Evolutionary conservation across 2,329 filamentous ascomycete species (phyloP), one percentile per base, ranked within the genome.

Genomic region (Botrytis cinerea): DNA sequence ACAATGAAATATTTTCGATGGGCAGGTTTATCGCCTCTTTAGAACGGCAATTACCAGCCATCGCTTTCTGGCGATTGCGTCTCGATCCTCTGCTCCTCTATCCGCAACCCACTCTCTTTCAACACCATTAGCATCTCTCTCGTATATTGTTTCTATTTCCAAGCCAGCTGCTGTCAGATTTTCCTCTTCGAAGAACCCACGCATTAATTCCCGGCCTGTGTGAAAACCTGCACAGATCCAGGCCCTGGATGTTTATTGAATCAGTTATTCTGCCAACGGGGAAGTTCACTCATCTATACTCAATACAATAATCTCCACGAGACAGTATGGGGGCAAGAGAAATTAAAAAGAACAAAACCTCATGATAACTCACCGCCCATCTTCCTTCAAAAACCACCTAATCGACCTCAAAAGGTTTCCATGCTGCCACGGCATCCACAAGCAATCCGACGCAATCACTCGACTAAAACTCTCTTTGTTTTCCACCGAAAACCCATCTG

Each of bases 401-500:
- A 93, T 88, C 38, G 90, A 92, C 60, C 80, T 81, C 64, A 86
- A 86, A 40, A 94, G 85, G 80, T 90, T 91, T n/a, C 82, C 85
- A 81, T 94, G 92, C 83, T 93, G 87, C 84, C 86, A 87, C 1
- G 89, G 87, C 90, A 93, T 93, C 91, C 92, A 94, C 73, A 92
- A 85, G 78, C 91, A 93, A 82, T 94, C 91, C 75, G 90, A 90
- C 0, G 89, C 89, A n/a, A 93, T 82, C 59, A 94, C 84, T 73
- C 90, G 86, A 63, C 88, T 88, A 79, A 90, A 93, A 1, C 73
- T 76, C 40, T 82, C 82, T 4, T 81, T 80, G 84, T 80, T 74
- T 10, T 62, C 66, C 0, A 54, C 22, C 5, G 77, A 75, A 46
- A 80, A 79, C 5, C 22, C 25, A 72, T 79, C 78, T 22, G 73